Evolutionary conservation across 163 green algal species (phyloP).

Genomic region (Chloromonas sp.): DNA sequence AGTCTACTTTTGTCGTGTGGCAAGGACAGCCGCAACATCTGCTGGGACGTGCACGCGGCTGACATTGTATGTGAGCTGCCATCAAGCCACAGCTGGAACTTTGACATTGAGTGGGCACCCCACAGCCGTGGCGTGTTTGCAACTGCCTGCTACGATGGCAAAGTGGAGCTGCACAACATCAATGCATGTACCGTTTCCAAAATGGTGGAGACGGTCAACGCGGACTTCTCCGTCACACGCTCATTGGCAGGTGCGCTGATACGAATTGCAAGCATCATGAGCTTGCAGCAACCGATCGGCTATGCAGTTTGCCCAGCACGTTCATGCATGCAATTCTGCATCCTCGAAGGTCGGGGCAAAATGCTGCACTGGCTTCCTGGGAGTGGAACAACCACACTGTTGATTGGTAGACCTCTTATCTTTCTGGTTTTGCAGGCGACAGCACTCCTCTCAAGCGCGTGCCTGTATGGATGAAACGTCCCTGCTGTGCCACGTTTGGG

Average conservation of each 20-base stretch:
- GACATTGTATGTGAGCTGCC: slow-evolving; percentile 75
- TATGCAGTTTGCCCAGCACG: too few species aligned
- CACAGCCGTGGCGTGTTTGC: slow-evolving; percentile 81
- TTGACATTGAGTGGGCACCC: slow-evolving; percentile 89
- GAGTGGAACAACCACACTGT: too few species aligned
- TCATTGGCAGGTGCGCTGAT: slow-evolving; percentile 11
- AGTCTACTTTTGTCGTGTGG: slow-evolving; percentile 78
- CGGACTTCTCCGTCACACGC: slow-evolving; percentile 46
- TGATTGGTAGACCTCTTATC: too few species aligned
- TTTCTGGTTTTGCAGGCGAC: background rate
- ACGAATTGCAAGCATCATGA: background rate
- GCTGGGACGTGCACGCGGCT: slow-evolving; percentile 76
- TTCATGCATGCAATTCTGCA: too few species aligned
- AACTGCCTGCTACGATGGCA: slow-evolving; percentile 79
- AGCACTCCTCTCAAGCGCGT: slow-evolving; percentile 18
- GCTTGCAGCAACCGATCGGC: too few species aligned
- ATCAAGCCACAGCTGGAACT: slow-evolving; percentile 71
- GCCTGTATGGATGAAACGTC: slow-evolving; percentile 82
- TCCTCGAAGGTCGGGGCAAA: too few species aligned
- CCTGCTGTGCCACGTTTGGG: slow-evolving; percentile 73
- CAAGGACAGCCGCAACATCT: slow-evolving; percentile 91
- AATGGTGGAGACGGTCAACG: slow-evolving; percentile 41
- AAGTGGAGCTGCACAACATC: slow-evolving; percentile 60
- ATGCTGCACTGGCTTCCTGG: too few species aligned
- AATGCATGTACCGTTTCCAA: slow-evolving; percentile 38